Evolutionary conservation across 768 basidiomycete species (phyloP).

Genomic region (Serpula lacrymans): DNA sequence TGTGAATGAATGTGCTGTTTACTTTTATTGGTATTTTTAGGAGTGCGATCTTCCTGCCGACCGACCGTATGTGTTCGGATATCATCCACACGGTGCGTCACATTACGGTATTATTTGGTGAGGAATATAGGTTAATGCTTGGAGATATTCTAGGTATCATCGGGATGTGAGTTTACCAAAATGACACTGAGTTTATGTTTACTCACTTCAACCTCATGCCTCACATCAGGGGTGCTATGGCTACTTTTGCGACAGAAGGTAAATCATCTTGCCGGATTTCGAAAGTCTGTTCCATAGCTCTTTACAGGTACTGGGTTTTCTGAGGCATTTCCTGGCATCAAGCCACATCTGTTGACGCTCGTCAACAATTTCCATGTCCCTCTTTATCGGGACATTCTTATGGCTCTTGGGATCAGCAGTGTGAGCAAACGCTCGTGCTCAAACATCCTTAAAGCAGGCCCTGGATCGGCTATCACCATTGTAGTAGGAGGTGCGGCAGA

Average conservation of each 20-base stretch:
- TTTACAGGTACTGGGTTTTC: slow-evolving; percentile 85
- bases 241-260: slow-evolving; percentile 97
- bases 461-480: slow-evolving; percentile 78
- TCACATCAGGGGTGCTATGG: slow-evolving; percentile 77
- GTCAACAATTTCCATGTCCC: slow-evolving; percentile 89
- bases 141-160: slow-evolving; percentile 70
- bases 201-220: not conserved
- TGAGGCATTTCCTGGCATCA: slow-evolving; percentile 82
- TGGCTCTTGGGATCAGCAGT: slow-evolving; percentile 86
- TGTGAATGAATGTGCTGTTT: slow-evolving; percentile 12
- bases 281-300: slow-evolving; percentile 1
- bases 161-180: slow-evolving; percentile 77
- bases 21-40: slow-evolving; percentile 44
- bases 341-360: slow-evolving; percentile 89
- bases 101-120: not conserved
- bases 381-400: slow-evolving; percentile 87
- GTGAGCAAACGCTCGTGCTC: slow-evolving; percentile 90
- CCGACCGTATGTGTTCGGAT: slow-evolving; percentile 94
- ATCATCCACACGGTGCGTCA: slow-evolving; percentile 89
- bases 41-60: slow-evolving; percentile 90
- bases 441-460: slow-evolving; percentile 69
- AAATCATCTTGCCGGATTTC: slow-evolving; percentile 5
- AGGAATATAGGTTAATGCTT: not conserved
- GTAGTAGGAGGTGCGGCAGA: slow-evolving; percentile 97
- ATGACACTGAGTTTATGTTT: not conserved